Conservation (phyloP, 192 early-diverging fungal genomes). For the Dispira parvispora region DNA sequence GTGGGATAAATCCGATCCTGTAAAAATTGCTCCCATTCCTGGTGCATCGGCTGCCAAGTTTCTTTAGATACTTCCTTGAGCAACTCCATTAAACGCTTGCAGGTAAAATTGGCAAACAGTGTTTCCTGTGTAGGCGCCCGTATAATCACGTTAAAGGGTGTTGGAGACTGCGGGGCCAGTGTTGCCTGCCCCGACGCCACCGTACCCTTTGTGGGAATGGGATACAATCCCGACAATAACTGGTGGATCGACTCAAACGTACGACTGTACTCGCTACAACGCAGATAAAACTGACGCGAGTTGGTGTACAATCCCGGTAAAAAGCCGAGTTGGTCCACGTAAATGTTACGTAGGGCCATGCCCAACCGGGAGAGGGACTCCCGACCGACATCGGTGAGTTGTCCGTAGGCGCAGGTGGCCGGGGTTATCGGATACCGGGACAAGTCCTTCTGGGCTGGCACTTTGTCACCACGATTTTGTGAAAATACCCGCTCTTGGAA, state of each 20-base stretch:
- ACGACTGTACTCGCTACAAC: slow-evolving; percentile 37
- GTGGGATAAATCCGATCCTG: neutral
- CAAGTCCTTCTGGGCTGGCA: neutral
- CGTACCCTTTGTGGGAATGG: slow-evolving; percentile 12
- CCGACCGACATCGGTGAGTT: slow-evolving; percentile 42
- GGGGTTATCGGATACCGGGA: neutral
- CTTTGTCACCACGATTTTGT: neutral
- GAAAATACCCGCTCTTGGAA: neutral
- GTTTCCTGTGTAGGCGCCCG: slow-evolving; percentile 7
- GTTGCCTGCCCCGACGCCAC: neutral
- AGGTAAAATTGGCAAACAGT: neutral
- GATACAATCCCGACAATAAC: slow-evolving; percentile 40
- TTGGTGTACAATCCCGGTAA: slow-evolving; percentile 15
- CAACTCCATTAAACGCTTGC: neutral
- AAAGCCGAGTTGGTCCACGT: slow-evolving; percentile 30
- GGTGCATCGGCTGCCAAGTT: neutral
- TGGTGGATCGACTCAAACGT: slow-evolving; percentile 53
- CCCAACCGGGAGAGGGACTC: slow-evolving; percentile 29
- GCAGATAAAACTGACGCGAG: slow-evolving; percentile 28
- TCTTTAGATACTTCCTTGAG: neutral
- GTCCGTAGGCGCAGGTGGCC: slow-evolving; percentile 29
- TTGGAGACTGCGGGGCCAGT: slow-evolving; percentile 1
- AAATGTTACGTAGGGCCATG: slow-evolving; percentile 29
- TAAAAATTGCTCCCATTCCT: slow-evolving; percentile 1
- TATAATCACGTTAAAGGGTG: neutral